A percentile compares a stretch with the other conserved stretches of the same genome.
Conservation (phyloP, 257 asterid species). For the Lycium ferocissimum region DNA sequence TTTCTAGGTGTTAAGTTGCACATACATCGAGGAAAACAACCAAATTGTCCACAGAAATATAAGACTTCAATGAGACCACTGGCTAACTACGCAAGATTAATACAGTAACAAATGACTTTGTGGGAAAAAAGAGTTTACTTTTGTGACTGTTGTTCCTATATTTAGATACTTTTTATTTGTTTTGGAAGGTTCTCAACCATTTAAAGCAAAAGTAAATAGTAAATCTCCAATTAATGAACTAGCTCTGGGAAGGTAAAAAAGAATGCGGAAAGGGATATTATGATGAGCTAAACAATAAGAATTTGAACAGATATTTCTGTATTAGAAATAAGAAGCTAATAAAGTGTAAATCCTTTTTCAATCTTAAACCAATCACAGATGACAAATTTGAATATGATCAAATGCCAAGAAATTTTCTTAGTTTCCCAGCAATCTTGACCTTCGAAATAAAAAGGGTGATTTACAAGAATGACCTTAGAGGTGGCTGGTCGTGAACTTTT, state of each 20-base stretch:
- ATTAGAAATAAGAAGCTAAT: neutral
- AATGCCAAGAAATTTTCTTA: too few relatives aligned
- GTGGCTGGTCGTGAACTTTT: too few relatives aligned
- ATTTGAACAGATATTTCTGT: slow-evolving; percentile 3
- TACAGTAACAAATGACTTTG: too few relatives aligned
- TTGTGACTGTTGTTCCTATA: neutral
- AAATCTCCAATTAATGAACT: neutral
- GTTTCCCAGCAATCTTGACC: too few relatives aligned
- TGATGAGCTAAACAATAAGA: slow-evolving; percentile 10
- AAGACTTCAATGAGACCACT: neutral
- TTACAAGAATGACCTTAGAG: too few relatives aligned
- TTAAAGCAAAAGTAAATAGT: neutral
- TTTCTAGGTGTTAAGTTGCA: neutral
- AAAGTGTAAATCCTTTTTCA: neutral
- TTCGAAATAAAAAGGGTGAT: neutral
- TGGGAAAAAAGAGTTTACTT: neutral
- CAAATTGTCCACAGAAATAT: neutral
- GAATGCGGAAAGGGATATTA: neutral
- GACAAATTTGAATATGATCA: slow-evolving; percentile 19
- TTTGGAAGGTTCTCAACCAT: neutral
- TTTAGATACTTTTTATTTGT: neutral
- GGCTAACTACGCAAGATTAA: too few relatives aligned
- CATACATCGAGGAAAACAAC: neutral
- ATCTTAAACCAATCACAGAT: neutral
- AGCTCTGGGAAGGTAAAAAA: neutral